Base-by-base conservation (phyloP, 2,329 filamentous ascomycete species). In the Botrytis deweyae region DNA sequence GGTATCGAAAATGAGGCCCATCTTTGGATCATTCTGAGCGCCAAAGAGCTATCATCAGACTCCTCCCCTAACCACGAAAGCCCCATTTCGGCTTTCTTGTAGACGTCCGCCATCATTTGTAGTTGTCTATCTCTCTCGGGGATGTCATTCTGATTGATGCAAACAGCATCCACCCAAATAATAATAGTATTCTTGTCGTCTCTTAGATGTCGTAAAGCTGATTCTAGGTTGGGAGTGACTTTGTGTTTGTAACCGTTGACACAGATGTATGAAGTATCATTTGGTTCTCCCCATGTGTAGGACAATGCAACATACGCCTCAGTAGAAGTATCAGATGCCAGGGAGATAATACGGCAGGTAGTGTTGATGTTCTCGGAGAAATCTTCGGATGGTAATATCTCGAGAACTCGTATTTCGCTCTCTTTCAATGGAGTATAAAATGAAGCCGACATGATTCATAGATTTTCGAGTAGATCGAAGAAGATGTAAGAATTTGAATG, bases 101-200 rank as follows among this genome's bases (percentile, higher is more conserved):
- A 33, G 0, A 58, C 3, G 3, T 29, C 55, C 5, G 14, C 55
- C 55, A 58, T 29, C 2, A 58, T 33, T 9, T 20, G 1, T 8
- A 58, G 2, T 33, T 20, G 55, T 1, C 0, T 1, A 58, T 58
- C 14, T 29, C n/a, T 33, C 16, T 33, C 55, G 12, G n/a, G 29
- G 0, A 18, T 33, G 8, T 29, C 25, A 8, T 18, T 58, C 14
- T 58, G 16, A 4, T 29, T 18, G 7, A 58, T 20, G 3, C 55
- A 58, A 58, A 58, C 55, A 58, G 12, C 12, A 29, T 58, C n/a
- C 14, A 33, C n/a, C 25, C 25, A 58, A 29, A 29, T 18, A 58
- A 58, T 0, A 20, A 3, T 7, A 3, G 9, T 58, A 0, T 9
- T 9, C 7, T 33, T 33, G 46, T 52, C 3, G 8, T 1, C 6